Base-by-base conservation (phyloP, 108 stramenopile genomes). In the Aureococcus anophagefferens region DNA sequence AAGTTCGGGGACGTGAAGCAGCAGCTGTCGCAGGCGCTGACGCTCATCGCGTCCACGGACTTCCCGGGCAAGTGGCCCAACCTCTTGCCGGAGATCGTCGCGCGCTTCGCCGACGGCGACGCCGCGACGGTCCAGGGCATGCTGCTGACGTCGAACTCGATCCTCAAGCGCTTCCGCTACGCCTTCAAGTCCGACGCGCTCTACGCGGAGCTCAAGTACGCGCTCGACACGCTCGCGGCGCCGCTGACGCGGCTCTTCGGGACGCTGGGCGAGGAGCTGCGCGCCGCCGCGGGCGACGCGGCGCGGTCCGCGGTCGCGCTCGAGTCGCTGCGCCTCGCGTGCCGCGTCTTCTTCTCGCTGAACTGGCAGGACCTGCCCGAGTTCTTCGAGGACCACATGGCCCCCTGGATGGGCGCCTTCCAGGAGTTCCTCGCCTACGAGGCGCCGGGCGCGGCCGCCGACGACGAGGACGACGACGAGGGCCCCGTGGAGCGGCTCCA, bases 331-430 rank as follows among this genome's bases (percentile, higher is more conserved):
- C 84, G 96, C 29, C 84, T 88, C 21, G 84, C 92, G 62, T 84
- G 80, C 74, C 86, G 98, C 25, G 95, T 99, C 32, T 96, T 90
- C 73, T 97, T 78, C 84, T 90, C 89, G 35, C 81, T 99, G n/a
- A 96, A 95, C 79, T 98, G 87, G 83, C 93, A 95, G 78, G 97
- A 98, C 79, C 77, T 99, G 64, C 98, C 98, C 9, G 98, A 95
- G 76, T 97, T 82, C 76, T 98, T 97, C 70, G 96, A 98, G 76
- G 96, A 98, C 79, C 88, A 95, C 79, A 93, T 98, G 89, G 74
- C 68, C 30, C 79, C 85, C 69, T 96, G 95, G 94, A 94, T 95
- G 95, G 76, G 67, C 30, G 85, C 82, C 30, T 98, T 97, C 79
- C 81, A 88, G 62, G 91, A 87, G 71, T 92, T 87, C 66, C 74